A percentile compares a stretch with the other conserved stretches of the same genome.
Conservation (phyloP, 371 early-diverging fungal species). For the Parasitella parasitica region DNA sequence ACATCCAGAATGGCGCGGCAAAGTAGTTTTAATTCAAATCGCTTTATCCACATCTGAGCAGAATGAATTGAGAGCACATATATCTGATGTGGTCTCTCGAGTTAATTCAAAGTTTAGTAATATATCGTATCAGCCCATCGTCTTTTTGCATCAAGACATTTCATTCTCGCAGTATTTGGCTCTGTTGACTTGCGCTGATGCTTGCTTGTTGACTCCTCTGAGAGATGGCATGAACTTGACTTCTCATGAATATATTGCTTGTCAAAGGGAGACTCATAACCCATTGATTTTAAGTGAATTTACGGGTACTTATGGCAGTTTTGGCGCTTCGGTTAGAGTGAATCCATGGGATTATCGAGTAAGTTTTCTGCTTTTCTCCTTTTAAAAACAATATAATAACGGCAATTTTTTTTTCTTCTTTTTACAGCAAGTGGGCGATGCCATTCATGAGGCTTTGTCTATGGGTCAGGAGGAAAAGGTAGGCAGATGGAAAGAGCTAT, state of each 20-base stretch:
- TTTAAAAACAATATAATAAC: neutral
- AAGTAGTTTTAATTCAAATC: conserved; percentile 78
- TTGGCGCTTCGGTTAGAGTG: conserved; percentile 83
- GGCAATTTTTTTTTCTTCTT: no score
- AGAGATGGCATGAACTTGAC: conserved; percentile 98
- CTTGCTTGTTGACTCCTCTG: conserved; percentile 88
- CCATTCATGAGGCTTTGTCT: conserved; percentile 72
- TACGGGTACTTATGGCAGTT: conserved; percentile 93
- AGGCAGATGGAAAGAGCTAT: conserved; percentile 25
- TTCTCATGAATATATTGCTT: conserved; percentile 94
- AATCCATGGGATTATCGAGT: conserved; percentile 87
- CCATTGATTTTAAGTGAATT: conserved; percentile 92
- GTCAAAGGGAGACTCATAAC: conserved; percentile 81
- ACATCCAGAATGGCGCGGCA: conserved; percentile 89
- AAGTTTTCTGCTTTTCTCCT: neutral
- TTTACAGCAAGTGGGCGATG: conserved; percentile 72
- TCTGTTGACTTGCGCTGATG: conserved; percentile 87
- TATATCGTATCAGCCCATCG: conserved; percentile 91
- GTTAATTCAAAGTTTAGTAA: conserved; percentile 94
- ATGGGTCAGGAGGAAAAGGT: conserved; percentile 62
- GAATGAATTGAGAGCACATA: conserved; percentile 73
- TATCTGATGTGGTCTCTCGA: conserved; percentile 83
- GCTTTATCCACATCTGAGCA: conserved; percentile 68
- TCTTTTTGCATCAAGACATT: conserved; percentile 88
- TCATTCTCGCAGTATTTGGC: conserved; percentile 90